Conservation (phyloP, 2,329 filamentous ascomycete species). For the Cordyceps fumosorosea region DNA sequence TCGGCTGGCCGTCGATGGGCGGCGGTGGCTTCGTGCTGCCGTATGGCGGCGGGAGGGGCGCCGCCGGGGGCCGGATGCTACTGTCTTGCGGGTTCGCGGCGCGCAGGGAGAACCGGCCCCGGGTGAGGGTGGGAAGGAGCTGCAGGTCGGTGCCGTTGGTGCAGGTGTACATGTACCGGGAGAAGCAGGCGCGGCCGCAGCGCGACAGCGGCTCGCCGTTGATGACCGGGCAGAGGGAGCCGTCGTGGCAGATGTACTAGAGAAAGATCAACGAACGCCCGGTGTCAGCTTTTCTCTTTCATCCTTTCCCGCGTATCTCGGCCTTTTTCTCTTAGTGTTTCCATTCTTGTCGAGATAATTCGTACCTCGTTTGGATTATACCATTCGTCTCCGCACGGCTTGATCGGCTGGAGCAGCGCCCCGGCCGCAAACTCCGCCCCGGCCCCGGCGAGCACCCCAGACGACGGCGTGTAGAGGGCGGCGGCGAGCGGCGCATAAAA, state of each 20-base stretch:
- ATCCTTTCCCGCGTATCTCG: no score
- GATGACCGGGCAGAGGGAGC: constrained; percentile 27
- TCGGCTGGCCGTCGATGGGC: constrained; percentile 21
- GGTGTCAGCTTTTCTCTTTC: neutral
- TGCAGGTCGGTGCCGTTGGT: neutral
- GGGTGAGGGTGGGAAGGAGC: neutral
- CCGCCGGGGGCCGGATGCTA: neutral
- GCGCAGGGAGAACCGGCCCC: constrained; percentile 18
- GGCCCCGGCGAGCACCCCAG: neutral
- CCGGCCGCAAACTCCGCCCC: neutral
- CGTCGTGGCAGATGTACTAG: constrained; percentile 26
- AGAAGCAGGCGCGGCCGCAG: constrained; percentile 30
- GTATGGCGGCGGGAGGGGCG: neutral
- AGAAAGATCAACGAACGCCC: neutral
- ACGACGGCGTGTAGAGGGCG: neutral
- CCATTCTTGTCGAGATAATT: neutral
- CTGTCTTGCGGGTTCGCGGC: constrained; percentile 23
- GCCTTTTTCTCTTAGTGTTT: no score
- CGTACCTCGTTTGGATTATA: constrained; percentile 2
- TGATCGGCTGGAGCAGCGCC: neutral
- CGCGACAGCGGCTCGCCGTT: constrained; percentile 27
- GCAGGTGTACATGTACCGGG: constrained; percentile 23
- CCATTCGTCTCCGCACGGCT: neutral
- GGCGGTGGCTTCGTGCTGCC: neutral
- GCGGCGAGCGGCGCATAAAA: neutral